Conservation (phyloP, 495 filamentous ascomycete species). For the Tuber melanosporum region DNA sequence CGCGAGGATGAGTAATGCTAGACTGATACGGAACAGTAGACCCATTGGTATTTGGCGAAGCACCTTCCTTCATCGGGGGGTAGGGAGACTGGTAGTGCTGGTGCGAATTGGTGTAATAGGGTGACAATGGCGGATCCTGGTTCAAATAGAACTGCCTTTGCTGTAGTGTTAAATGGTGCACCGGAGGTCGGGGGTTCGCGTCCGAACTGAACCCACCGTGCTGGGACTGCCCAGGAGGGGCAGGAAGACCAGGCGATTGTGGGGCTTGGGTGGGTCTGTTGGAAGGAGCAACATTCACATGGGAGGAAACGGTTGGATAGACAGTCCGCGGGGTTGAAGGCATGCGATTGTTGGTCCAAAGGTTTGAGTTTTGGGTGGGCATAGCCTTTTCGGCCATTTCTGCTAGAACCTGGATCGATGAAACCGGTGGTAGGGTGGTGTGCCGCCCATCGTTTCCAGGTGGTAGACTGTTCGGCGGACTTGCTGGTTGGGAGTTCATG, state of each 20-base stretch:
- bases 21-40: constrained; percentile 20
- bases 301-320: constrained; percentile 38
- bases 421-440: constrained; percentile 37
- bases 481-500: constrained; percentile 25
- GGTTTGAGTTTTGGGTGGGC: constrained; percentile 30
- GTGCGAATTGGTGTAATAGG: constrained; percentile 26
- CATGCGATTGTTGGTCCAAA: constrained; percentile 34
- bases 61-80: constrained; percentile 34
- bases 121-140: constrained; percentile 15
- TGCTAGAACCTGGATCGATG: constrained; percentile 41
- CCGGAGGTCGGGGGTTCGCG: constrained; percentile 35
- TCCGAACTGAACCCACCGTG: constrained; percentile 34
- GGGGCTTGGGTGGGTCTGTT: constrained; percentile 39
- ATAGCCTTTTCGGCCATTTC: constrained; percentile 38
- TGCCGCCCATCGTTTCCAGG: constrained; percentile 34
- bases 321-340: constrained; percentile 29
- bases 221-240: constrained; percentile 20
- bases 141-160: constrained; percentile 27
- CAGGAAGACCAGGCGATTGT: constrained; percentile 31
- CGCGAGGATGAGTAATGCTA: constrained; percentile 19
- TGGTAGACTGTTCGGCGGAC: constrained; percentile 24
- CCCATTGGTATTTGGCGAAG: constrained; percentile 19
- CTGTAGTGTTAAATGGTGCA: constrained; percentile 35
- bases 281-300: constrained; percentile 38
- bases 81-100: constrained; percentile 29